Conservation (phyloP, 768 basidiomycete species). For the Rickenella mellea region DNA sequence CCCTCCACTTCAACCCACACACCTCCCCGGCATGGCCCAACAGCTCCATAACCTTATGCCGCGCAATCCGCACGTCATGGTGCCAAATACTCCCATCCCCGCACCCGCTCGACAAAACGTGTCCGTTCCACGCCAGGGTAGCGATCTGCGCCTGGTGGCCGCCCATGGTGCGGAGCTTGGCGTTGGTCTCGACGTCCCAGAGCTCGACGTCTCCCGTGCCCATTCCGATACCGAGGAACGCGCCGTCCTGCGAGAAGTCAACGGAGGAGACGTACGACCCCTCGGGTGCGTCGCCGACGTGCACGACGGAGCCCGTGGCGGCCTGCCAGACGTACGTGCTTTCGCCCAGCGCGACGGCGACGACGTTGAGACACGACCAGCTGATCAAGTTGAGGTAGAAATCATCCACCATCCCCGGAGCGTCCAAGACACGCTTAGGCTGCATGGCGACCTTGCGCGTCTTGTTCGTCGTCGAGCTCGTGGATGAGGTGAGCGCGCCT, state of each 20-base stretch:
- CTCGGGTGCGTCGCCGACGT: conserved; percentile 66
- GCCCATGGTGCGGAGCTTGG: conserved; percentile 82
- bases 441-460: conserved; percentile 76
- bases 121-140: conserved; percentile 78
- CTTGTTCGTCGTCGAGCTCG: conserved; percentile 55
- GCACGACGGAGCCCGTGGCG: conserved; percentile 76
- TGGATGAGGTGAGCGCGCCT: conserved; percentile 54
- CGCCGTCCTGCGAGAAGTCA: conserved; percentile 72
- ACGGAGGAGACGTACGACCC: conserved; percentile 69
- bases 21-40: conserved; percentile 88
- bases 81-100: conserved; percentile 94
- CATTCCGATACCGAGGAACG: conserved; percentile 73
- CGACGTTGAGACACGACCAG: conserved; percentile 80
- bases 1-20: conserved; percentile 84
- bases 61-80: conserved; percentile 83
- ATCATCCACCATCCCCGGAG: conserved; percentile 88
- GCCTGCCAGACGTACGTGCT: conserved; percentile 92
- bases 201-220: conserved; percentile 84
- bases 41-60: conserved; percentile 86
- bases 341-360: conserved; percentile 84
- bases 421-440: conserved; percentile 91
- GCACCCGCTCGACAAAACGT: conserved; percentile 81
- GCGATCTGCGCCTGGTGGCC: conserved; percentile 83
- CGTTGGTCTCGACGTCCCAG: conserved; percentile 81
- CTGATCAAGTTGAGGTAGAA: conserved; percentile 93